phyloP scores from a whole-genome alignment of 768 basidiomycete species.

The Trametes maxima region DNA sequence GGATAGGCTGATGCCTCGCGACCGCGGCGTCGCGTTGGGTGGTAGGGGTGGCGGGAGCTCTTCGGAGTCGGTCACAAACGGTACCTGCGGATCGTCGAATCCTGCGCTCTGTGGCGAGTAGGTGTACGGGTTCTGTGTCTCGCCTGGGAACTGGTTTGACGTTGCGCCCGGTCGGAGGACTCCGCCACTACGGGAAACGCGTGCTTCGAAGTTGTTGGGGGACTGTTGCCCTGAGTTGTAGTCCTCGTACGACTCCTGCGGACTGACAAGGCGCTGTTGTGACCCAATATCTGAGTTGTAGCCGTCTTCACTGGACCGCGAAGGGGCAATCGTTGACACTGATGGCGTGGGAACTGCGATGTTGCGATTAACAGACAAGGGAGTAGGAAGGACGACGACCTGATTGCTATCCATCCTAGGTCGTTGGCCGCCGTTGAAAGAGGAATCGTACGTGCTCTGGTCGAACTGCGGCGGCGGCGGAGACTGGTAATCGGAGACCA shows the following conservation, averaged over 20 bases:
- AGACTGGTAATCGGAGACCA: slow-evolving; percentile 75
- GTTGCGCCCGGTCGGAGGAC: slow-evolving; percentile 44
- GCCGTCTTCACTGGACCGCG: slow-evolving; percentile 48
- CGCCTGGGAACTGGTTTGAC: slow-evolving; percentile 44
- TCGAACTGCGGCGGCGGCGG: slow-evolving; percentile 55
- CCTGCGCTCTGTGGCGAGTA: slow-evolving; percentile 42
- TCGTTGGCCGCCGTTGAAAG: slow-evolving; percentile 44
- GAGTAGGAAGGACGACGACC: slow-evolving; percentile 74
- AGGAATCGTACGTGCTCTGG: slow-evolving; percentile 63
- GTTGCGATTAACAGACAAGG: slow-evolving; percentile 62
- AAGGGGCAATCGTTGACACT: slow-evolving; percentile 44
- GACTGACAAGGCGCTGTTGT: slow-evolving; percentile 46
- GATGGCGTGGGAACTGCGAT: slow-evolving; percentile 38
- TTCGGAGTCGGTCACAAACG: slow-evolving; percentile 41
- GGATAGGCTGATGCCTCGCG: slow-evolving; percentile 73
- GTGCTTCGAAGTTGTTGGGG: slow-evolving; percentile 39
- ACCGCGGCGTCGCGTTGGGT: slow-evolving; percentile 17
- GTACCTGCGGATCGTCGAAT: slow-evolving; percentile 32
- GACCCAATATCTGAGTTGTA: slow-evolving; percentile 43
- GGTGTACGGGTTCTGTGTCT: slow-evolving; percentile 62
- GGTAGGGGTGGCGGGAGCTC: slow-evolving; percentile 30
- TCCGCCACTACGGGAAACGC: slow-evolving; percentile 42
- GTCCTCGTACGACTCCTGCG: slow-evolving; percentile 30
- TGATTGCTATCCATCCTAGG: slow-evolving; percentile 70
- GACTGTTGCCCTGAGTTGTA: slow-evolving; percentile 21